Evolutionary conservation across 768 basidiomycete genomes (phyloP).

Genomic region (Serendipita sp.): DNA sequence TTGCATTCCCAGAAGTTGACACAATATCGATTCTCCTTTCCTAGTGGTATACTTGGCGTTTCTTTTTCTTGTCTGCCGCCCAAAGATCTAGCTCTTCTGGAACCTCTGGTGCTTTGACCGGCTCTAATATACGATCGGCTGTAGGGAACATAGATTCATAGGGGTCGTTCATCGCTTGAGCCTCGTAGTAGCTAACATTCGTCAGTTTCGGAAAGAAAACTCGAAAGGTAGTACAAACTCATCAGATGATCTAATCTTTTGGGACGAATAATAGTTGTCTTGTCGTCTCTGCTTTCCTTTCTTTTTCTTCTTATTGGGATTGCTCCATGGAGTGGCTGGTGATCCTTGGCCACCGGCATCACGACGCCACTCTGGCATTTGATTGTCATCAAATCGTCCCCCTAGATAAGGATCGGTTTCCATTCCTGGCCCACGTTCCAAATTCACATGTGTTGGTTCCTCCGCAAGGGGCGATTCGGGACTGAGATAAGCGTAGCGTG

Average conservation of each 20-base stretch:
- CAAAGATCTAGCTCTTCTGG: not conserved
- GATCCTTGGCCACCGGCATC: too few species aligned
- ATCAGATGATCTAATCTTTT: not conserved
- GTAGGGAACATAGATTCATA: not conserved
- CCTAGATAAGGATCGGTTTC: too few species aligned
- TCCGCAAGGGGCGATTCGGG: not conserved
- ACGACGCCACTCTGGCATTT: too few species aligned
- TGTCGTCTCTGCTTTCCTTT: too few species aligned
- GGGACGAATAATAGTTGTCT: not conserved
- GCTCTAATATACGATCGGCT: not conserved
- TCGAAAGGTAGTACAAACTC: not conserved
- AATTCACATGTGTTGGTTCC: not conserved
- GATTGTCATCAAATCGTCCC: too few species aligned
- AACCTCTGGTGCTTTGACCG: not conserved
- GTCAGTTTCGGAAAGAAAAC: not conserved
- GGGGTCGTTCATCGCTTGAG: not conserved
- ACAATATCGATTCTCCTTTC: too few species aligned
- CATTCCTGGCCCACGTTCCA: not conserved
- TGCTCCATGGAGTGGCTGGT: too few species aligned
- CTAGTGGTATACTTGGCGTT: not conserved
- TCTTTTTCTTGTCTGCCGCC: slow-evolving; percentile 1
- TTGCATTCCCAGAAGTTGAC: too few species aligned
- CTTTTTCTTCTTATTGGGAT: too few species aligned
- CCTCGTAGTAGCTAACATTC: not conserved
- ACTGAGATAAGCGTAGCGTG: not conserved